phyloP scores from a whole-genome alignment of 2,329 filamentous ascomycete species.

The Hymenoscyphus repandus region DNA sequence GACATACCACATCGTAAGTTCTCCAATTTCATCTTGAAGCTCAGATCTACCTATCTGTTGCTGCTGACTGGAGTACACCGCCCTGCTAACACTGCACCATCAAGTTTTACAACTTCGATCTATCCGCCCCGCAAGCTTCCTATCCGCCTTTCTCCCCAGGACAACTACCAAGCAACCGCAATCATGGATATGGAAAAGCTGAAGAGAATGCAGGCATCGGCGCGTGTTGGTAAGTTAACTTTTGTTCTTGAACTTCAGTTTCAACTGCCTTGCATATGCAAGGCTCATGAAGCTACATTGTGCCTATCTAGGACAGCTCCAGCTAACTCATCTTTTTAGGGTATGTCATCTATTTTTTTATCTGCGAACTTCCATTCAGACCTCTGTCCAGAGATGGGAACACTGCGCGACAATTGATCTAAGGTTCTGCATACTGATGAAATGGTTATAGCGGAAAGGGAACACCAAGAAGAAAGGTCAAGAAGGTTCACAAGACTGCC shows the following conservation, averaged over 20 bases:
- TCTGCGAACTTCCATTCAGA: background rate
- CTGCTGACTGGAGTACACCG: background rate
- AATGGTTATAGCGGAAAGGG: constrained; percentile 71
- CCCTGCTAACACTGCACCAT: constrained; percentile 7
- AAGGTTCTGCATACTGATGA: constrained; percentile 22
- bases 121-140: constrained; percentile 8
- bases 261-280: background rate
- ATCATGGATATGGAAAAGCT: constrained; percentile 63
- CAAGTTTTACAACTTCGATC: constrained; percentile 4
- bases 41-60: background rate
- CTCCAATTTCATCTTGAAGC: background rate
- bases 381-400: background rate
- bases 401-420: background rate
- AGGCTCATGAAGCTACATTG: background rate
- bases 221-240: constrained; percentile 38
- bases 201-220: constrained; percentile 59
- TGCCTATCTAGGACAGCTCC: background rate
- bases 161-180: constrained; percentile 32
- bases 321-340: constrained; percentile 19
- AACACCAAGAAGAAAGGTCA: constrained; percentile 94
- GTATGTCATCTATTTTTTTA: constrained; percentile 16
- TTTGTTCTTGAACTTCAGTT: background rate
- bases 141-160: constrained; percentile 19
- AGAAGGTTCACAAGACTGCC: constrained; percentile 91
- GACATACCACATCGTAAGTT: constrained; percentile 2